phyloP scores from a whole-genome alignment of 2,329 filamentous ascomycete species.

The Hawksworthiomyces lignivorus region DNA sequence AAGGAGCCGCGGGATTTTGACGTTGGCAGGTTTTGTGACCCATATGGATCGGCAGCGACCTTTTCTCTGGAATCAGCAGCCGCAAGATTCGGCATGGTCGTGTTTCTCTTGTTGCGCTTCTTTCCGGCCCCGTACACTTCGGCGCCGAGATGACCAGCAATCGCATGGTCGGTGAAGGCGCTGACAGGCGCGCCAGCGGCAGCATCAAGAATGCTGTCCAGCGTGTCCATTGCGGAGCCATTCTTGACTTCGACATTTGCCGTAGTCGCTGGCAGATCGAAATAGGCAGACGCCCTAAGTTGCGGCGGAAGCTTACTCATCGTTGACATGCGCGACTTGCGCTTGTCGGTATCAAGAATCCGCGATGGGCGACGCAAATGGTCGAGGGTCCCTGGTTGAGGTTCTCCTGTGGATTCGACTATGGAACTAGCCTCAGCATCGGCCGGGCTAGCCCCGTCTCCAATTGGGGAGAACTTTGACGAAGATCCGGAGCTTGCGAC shows the following conservation, averaged over 20 bases:
- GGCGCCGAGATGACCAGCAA: slow-evolving; percentile 64
- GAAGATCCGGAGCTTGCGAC: too few relatives aligned
- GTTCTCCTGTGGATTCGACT: not conserved
- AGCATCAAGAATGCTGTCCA: slow-evolving; percentile 88
- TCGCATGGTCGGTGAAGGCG: slow-evolving; percentile 85
- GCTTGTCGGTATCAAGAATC: slow-evolving; percentile 26
- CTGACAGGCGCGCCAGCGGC: slow-evolving; percentile 80
- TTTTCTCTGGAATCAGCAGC: not conserved
- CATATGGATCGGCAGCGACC: not conserved
- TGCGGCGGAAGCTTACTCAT: slow-evolving; percentile 63
- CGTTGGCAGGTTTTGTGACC: slow-evolving; percentile 20
- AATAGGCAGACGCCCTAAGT: slow-evolving; percentile 83
- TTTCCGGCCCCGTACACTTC: slow-evolving; percentile 64
- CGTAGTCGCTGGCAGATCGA: slow-evolving; percentile 56
- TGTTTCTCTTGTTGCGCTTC: slow-evolving; percentile 34
- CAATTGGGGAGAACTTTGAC: too few relatives aligned
- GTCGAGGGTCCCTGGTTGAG: slow-evolving; percentile 10
- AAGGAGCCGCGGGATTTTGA: slow-evolving; percentile 33
- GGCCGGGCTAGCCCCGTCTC: too few relatives aligned
- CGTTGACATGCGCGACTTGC: slow-evolving; percentile 29
- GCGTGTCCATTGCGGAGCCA: slow-evolving; percentile 77
- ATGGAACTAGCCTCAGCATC: slow-evolving; percentile 1
- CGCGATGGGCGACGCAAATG: slow-evolving; percentile 22
- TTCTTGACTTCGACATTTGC: slow-evolving; percentile 54
- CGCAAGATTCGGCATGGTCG: not conserved